These are phyloP conservation scores for Corynespora cassiicola DNA, from an alignment of 2,329 filamentous ascomycete genomes.

Conservation along the genomic window DNA sequence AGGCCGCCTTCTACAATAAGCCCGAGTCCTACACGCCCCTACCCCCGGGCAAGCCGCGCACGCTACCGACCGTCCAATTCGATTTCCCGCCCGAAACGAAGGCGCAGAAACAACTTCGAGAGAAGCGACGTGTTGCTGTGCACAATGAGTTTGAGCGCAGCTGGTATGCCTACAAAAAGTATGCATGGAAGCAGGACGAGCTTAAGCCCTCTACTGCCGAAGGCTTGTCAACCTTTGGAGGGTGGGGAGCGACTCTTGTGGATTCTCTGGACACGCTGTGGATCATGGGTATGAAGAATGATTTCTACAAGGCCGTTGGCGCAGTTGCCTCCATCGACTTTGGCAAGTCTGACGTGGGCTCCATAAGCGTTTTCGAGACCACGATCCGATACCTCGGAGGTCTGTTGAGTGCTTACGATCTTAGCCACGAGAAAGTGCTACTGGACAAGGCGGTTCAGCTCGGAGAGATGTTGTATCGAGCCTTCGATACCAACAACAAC, in stretches of 20 bases:
- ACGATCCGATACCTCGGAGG: conserved; percentile 53
- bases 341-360: conserved; percentile 43
- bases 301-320: conserved; percentile 55
- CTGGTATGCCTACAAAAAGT: conserved; percentile 52
- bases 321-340: conserved; percentile 55
- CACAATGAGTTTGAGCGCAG: conserved; percentile 49
- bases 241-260: conserved; percentile 56
- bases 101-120: conserved; percentile 28
- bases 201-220: conserved; percentile 49
- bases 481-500: conserved; percentile 54
- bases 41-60: conserved; percentile 43
- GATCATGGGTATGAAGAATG: conserved; percentile 56
- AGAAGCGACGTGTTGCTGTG: conserved; percentile 45
- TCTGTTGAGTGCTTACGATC: conserved; percentile 45
- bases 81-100: conserved; percentile 44
- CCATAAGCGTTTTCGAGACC: conserved; percentile 60
- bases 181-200: conserved; percentile 57
- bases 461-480: conserved; percentile 53
- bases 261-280: conserved; percentile 55
- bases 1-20: conserved; percentile 48
- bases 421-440: conserved; percentile 40
- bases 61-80: conserved; percentile 50
- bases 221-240: conserved; percentile 51
- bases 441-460: conserved; percentile 46
- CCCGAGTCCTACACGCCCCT: conserved; percentile 43